Base-by-base conservation (phyloP, 306 rosid genomes). In the Sesbania bispinosa region DNA sequence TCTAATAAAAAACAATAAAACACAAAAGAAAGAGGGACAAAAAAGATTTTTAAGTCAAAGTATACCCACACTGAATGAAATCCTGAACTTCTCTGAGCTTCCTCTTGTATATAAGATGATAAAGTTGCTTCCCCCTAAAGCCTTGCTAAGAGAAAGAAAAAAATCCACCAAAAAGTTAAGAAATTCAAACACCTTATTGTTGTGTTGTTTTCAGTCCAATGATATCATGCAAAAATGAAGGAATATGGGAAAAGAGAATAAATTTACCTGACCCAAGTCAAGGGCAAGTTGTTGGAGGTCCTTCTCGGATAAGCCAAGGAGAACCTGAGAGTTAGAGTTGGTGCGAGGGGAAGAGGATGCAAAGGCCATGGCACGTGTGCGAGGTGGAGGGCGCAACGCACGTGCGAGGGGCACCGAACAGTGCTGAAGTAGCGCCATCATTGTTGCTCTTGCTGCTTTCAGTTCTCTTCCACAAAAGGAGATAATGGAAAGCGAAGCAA, bases 41-140 rank as follows among this genome's bases (percentile, higher is more conserved):
- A 43, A 13, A 33, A 23, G 10, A 50, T 64, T 24, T 23, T 55
- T 3, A 5, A 67, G 33, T 10, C 27, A 10, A 3, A 76, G 24
- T 13, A 39, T 10, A 84, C 87, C 35, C 51, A 94, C 98, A 78
- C 7, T 86, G 92, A 67, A 67, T 50, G 43, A 94, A 90, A 24
- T 90, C 96, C 71, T 89, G 82, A 79, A 94, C 68, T 36, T 90
- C 94, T 79, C 82, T 89, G 39, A 90, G 66, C 87, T 89, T 90
- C 74, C 97, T 86, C 79, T 90, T 84, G 83, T 94, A 94, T 73
- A 94, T 75, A 20, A 94, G 88, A 80, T 94, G 97, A 74, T 94
- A 81, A 38, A 94, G 85, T 71, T 90, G 98, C 83, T 89, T 94
- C 79, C 97, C 98, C 76, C 98, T 84, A 65, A 78, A 94, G 48